Evolutionary conservation across 2,329 filamentous ascomycete species (phyloP).

Genomic region (Zymoseptoria crescenta): DNA sequence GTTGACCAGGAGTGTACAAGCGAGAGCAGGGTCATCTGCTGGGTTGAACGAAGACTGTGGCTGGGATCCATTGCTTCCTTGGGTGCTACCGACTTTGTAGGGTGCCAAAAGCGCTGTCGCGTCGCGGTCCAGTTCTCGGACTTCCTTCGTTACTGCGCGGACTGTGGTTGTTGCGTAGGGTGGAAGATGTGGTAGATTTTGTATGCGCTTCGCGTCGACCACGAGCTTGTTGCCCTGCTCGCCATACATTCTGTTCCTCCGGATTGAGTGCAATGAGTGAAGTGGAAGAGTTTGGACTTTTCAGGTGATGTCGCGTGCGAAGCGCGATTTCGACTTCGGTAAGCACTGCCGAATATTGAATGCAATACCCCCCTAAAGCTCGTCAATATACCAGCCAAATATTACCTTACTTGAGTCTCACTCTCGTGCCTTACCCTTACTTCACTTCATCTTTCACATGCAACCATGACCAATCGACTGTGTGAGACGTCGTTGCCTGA

Average conservation of each 20-base stretch:
- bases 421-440: not conserved
- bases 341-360: not conserved
- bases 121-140: constrained; percentile 86
- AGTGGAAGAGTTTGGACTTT: not conserved
- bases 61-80: constrained; percentile 23
- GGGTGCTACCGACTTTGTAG: constrained; percentile 50
- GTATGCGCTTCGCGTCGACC: constrained; percentile 90
- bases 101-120: constrained; percentile 70
- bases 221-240: constrained; percentile 86
- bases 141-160: constrained; percentile 78
- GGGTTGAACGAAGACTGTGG: constrained; percentile 70
- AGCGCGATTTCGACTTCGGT: not conserved
- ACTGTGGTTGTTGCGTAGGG: constrained; percentile 90
- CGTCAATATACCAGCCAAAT: not conserved
- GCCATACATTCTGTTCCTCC: constrained; percentile 61
- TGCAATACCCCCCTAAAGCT: not conserved
- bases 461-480: not conserved
- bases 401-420: not conserved
- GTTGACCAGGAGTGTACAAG: constrained; percentile 83
- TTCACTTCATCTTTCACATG: not conserved
- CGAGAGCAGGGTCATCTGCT: constrained; percentile 69
- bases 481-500: not conserved
- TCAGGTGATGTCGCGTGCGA: not conserved
- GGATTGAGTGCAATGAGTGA: not conserved
- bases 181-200: constrained; percentile 75